Conservation (phyloP, 306 rosid genomes). For the Lagenaria siceraria region DNA sequence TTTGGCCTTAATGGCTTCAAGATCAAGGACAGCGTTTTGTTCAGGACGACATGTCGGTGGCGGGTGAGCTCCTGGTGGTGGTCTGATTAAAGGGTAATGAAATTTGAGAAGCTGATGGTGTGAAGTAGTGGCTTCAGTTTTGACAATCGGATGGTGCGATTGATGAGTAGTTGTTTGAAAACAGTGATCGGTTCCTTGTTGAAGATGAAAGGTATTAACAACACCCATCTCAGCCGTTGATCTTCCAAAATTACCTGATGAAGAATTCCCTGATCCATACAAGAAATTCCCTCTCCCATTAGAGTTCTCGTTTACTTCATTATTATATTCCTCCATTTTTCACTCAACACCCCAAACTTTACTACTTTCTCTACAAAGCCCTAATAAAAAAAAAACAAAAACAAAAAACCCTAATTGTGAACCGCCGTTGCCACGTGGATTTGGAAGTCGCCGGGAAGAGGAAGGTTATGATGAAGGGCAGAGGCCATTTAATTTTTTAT, state of each 20-base stretch:
- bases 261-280: constrained; percentile 30
- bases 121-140: constrained; percentile 50
- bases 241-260: constrained; percentile 29
- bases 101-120: constrained; percentile 38
- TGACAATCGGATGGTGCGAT: constrained; percentile 30
- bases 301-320: constrained; percentile 42
- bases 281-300: constrained; percentile 60
- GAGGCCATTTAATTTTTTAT: background rate
- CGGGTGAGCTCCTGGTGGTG: constrained; percentile 1
- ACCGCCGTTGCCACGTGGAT: background rate
- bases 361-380: background rate
- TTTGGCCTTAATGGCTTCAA: constrained; percentile 78
- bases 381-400: constrained; percentile 1
- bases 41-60: constrained; percentile 7
- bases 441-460: background rate
- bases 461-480: background rate
- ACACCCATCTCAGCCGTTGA: constrained; percentile 25
- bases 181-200: constrained; percentile 42
- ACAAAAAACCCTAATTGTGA: background rate
- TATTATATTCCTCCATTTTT: constrained; percentile 55
- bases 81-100: constrained; percentile 45
- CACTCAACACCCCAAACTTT: background rate
- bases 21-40: constrained; percentile 28
- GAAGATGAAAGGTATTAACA: constrained; percentile 48
- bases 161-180: constrained; percentile 26